phyloP scores from a whole-genome alignment of 208 protist genomes.

The Leishmania braziliensis region DNA sequence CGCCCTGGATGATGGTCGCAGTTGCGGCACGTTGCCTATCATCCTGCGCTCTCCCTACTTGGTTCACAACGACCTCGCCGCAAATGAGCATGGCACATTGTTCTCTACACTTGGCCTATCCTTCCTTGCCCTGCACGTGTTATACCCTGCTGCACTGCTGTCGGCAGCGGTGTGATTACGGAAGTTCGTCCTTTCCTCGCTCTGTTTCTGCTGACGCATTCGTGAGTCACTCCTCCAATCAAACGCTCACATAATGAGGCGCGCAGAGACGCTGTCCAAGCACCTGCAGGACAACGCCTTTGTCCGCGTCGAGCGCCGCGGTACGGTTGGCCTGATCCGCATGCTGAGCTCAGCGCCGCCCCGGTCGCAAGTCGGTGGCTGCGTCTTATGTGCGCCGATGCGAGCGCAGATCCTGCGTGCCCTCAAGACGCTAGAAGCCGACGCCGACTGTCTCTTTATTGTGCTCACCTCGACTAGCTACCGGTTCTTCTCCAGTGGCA shows the following conservation, averaged over 20 bases:
- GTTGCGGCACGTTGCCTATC: neutral
- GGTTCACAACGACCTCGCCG: neutral
- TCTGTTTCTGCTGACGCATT: neutral
- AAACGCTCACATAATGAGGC: neutral
- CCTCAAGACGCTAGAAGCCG: slow-evolving; percentile 42
- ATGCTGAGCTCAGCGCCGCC: slow-evolving; percentile 51
- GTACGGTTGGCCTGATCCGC: slow-evolving; percentile 40
- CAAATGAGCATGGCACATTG: neutral
- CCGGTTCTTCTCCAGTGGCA: slow-evolving; percentile 71
- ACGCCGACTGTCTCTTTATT: slow-evolving; percentile 35
- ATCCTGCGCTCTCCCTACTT: neutral
- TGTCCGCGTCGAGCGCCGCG: slow-evolving; percentile 54
- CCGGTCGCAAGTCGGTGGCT: slow-evolving; percentile 27
- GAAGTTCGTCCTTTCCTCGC: no score
- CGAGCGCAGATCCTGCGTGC: slow-evolving; percentile 49
- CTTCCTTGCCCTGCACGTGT: neutral
- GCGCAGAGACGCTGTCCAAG: slow-evolving; percentile 24
- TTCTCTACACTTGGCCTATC: neutral
- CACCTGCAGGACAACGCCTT: slow-evolving; percentile 60
- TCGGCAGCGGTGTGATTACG: neutral
- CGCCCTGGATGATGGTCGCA: neutral
- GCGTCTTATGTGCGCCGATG: slow-evolving; percentile 47
- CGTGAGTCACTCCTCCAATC: no score
- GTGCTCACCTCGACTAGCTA: slow-evolving; percentile 49
- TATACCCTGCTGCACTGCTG: neutral